A percentile compares a stretch with the other conserved stretches of the same genome.
phyloP scores from a whole-genome alignment of 306 rosid species.

The Begonia loranthoides region DNA sequence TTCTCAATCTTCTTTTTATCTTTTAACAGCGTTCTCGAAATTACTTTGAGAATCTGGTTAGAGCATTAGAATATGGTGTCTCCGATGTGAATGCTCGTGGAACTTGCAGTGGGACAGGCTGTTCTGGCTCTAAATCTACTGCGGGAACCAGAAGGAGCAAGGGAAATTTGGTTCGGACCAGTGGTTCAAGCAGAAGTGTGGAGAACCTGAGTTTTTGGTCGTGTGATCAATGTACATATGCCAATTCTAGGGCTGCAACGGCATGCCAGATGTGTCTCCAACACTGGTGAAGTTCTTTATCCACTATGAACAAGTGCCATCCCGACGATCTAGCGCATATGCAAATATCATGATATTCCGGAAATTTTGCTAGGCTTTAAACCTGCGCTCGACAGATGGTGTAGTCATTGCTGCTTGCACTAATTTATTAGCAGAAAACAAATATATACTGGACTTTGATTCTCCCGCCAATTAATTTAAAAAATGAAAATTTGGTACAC shows the following conservation, averaged over 20 bases:
- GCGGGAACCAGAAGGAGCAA: conserved; percentile 24
- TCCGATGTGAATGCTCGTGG: conserved; percentile 25
- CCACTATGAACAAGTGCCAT: not conserved
- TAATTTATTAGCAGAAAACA: no score
- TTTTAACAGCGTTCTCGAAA: no score
- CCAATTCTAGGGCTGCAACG: conserved; percentile 18
- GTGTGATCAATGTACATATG: conserved; percentile 39
- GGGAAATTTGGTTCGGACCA: conserved; percentile 23
- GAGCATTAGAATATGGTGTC: no score
- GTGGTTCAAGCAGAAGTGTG: conserved; percentile 21
- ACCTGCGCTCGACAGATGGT: not conserved
- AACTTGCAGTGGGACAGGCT: conserved; percentile 23
- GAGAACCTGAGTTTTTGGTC: conserved; percentile 35
- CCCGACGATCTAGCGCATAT: no score
- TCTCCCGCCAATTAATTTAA: not conserved
- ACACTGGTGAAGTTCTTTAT: not conserved
- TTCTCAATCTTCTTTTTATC: no score
- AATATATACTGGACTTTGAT: no score
- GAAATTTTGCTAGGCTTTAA: not conserved
- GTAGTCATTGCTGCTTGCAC: not conserved
- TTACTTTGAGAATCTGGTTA: no score
- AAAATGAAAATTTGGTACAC: no score
- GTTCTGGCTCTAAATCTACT: conserved; percentile 25
- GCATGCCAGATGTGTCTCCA: not conserved
- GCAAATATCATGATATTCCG: no score